These are phyloP conservation scores for Ophiostoma sp. DNA, from an alignment of 2,329 filamentous ascomycete genomes.

Conservation along the genomic window DNA sequence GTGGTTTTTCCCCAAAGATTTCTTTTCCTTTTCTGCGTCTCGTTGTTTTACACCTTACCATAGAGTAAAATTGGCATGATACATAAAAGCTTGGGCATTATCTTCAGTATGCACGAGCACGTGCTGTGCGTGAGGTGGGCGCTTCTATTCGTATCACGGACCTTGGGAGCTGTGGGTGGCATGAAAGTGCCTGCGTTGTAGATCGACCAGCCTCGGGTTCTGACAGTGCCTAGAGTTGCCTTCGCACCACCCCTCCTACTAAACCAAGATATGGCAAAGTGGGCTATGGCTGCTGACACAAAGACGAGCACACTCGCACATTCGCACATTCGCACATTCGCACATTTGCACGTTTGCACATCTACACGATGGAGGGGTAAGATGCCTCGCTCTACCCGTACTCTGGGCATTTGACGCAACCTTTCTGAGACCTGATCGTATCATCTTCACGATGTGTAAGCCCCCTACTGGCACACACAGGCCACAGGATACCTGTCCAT, in stretches of 20 bases:
- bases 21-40: neutral
- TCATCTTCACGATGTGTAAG: neutral
- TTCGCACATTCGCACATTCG: neutral
- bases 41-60: constrained; percentile 16
- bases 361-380: neutral
- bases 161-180: no score
- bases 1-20: neutral
- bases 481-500: no score
- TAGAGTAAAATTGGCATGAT: constrained; percentile 20
- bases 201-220: neutral
- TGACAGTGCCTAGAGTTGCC: neutral
- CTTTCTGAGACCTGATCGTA: neutral
- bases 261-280: neutral
- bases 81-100: constrained; percentile 10
- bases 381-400: neutral
- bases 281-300: constrained; percentile 2
- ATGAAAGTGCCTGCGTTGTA: neutral
- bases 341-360: neutral
- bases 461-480: neutral
- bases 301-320: neutral
- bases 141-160: no score
- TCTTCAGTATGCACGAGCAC: neutral
- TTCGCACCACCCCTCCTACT: neutral
- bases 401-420: neutral
- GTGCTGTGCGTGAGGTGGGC: neutral